Conservation (phyloP, 2,329 filamentous ascomycete genomes). For the Lecanoromycetidae sp. region DNA sequence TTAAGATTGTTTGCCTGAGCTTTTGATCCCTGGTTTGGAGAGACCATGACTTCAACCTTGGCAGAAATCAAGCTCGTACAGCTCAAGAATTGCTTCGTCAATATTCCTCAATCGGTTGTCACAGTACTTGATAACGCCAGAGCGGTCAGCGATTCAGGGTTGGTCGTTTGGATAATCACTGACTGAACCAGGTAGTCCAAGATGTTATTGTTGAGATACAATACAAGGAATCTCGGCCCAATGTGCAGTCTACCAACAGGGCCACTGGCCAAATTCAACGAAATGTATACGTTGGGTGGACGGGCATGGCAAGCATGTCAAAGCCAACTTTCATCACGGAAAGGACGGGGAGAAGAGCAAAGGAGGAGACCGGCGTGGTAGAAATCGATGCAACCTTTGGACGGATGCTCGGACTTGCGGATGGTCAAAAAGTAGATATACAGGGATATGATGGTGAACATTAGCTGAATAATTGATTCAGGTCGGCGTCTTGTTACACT, state of each 20-base stretch:
- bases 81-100: slow-evolving; percentile 89
- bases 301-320: slow-evolving; percentile 90
- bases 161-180: slow-evolving; percentile 5
- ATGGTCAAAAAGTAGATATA: slow-evolving; percentile 63
- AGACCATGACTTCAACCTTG: slow-evolving; percentile 39
- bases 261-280: slow-evolving; percentile 41
- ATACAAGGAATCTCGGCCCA: slow-evolving; percentile 50
- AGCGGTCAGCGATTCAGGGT: slow-evolving; percentile 48
- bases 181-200: slow-evolving; percentile 58
- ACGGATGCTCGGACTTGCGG: slow-evolving; percentile 59
- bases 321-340: slow-evolving; percentile 60
- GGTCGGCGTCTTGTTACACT: slow-evolving; percentile 57
- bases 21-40: not conserved
- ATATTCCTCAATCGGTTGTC: slow-evolving; percentile 74
- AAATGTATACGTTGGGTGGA: slow-evolving; percentile 88
- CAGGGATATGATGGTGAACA: slow-evolving; percentile 11
- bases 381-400: slow-evolving; percentile 84
- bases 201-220: slow-evolving; percentile 92
- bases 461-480: slow-evolving; percentile 21
- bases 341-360: slow-evolving; percentile 46
- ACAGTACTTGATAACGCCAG: slow-evolving; percentile 79
- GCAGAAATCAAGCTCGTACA: slow-evolving; percentile 78
- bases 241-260: slow-evolving; percentile 32
- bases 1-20: too few relatives aligned
- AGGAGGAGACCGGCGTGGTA: slow-evolving; percentile 64